Evolutionary conservation across 805 yeast genomes (phyloP).

Genomic region (Hanseniaspora clermontiae): DNA sequence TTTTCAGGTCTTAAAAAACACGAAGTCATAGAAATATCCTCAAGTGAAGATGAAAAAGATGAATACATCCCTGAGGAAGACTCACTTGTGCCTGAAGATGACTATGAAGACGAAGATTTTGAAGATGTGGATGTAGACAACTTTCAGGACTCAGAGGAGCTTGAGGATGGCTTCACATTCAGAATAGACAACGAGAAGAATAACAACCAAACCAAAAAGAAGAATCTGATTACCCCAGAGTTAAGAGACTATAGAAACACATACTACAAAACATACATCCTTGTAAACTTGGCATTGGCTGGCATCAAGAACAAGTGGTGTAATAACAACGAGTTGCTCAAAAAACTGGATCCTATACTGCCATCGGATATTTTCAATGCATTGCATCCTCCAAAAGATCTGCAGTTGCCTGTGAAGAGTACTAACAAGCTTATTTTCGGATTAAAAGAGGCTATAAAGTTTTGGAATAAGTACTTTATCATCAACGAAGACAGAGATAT

Average conservation of each 20-base stretch:
- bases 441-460: constrained; percentile 48
- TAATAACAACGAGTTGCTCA: constrained; percentile 34
- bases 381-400: constrained; percentile 36
- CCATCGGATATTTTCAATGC: constrained; percentile 38
- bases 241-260: neutral
- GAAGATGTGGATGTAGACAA: constrained; percentile 11
- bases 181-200: neutral
- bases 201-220: neutral
- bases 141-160: neutral
- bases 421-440: constrained; percentile 68
- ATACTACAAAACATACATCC: constrained; percentile 2
- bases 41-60: neutral
- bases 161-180: constrained; percentile 7
- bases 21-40: neutral
- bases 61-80: neutral
- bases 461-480: constrained; percentile 47
- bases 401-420: constrained; percentile 29
- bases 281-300: constrained; percentile 37
- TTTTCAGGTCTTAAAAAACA: neutral
- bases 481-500: constrained; percentile 20
- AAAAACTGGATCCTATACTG: constrained; percentile 33
- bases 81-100: neutral
- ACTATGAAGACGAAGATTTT: constrained; percentile 10
- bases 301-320: constrained; percentile 64
- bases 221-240: neutral